Evolutionary conservation across 1,284 basidiomycete species (phyloP).

Genomic region (Cutaneotrichosporon mucoides): DNA sequence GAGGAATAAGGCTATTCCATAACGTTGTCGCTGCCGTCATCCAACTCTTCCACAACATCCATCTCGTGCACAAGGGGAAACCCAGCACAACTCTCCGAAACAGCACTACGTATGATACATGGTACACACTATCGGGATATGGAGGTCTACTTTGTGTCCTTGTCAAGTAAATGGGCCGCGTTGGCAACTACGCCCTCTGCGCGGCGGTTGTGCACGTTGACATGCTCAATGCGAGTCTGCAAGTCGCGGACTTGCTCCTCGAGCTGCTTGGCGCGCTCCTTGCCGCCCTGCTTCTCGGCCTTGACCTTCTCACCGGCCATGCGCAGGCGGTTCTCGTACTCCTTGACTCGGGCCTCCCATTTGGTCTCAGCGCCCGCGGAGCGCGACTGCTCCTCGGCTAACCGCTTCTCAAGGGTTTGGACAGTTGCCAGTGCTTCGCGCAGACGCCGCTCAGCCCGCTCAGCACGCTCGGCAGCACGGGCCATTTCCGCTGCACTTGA

Average conservation of each 20-base stretch:
- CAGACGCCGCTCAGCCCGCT: slow-evolving; percentile 75
- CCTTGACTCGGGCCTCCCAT: slow-evolving; percentile 88
- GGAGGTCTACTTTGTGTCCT: slow-evolving; percentile 1
- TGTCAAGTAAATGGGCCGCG: slow-evolving; percentile 31
- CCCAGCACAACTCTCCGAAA: too few species aligned
- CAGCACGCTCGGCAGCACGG: slow-evolving; percentile 67
- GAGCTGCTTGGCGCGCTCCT: slow-evolving; percentile 62
- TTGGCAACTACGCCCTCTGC: slow-evolving; percentile 42
- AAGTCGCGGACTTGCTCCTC: slow-evolving; percentile 48
- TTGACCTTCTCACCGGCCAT: slow-evolving; percentile 91
- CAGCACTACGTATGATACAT: not conserved
- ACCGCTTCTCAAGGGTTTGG: slow-evolving; percentile 72
- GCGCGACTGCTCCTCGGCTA: slow-evolving; percentile 67
- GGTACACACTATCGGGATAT: not conserved
- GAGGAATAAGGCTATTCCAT: too few species aligned
- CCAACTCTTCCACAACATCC: too few species aligned
- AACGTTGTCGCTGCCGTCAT: too few species aligned
- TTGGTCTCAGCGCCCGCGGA: slow-evolving; percentile 67
- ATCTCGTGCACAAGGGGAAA: too few species aligned
- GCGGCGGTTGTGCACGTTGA: slow-evolving; percentile 33
- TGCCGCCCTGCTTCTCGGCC: slow-evolving; percentile 88
- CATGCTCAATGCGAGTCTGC: slow-evolving; percentile 40
- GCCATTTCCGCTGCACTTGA: slow-evolving; percentile 37
- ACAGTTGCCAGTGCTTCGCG: slow-evolving; percentile 78
- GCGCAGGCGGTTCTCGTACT: slow-evolving; percentile 78